A percentile compares a stretch with the other conserved stretches of the same genome.
phyloP scores from a whole-genome alignment of 306 rosid genomes.

The Vachellia collinsii region DNA sequence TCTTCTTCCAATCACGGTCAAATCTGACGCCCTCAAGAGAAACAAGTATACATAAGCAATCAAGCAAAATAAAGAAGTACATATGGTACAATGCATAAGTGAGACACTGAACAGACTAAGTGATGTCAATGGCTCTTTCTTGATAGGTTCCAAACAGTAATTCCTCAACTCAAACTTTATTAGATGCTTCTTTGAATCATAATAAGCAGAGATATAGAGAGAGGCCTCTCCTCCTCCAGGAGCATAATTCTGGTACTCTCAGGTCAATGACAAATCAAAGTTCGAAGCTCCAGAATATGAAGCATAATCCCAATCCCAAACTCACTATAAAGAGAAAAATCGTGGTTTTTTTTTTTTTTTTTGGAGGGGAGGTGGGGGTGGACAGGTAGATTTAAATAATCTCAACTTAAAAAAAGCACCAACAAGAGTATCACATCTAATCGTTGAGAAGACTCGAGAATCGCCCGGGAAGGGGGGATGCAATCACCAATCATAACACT shows the following conservation, averaged over 20 bases:
- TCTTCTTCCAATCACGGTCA: constrained; percentile 83
- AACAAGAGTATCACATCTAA: not conserved
- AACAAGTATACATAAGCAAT: not conserved
- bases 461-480: not conserved
- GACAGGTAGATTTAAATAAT: not conserved
- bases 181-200: not conserved
- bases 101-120: not conserved
- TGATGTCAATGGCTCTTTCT: not conserved
- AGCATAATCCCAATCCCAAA: not conserved
- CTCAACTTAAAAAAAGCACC: not conserved
- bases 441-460: not conserved
- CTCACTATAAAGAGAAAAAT: not conserved
- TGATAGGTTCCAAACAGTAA: not conserved
- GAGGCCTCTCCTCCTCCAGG: not conserved
- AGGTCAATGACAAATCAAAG: not conserved
- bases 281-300: not conserved
- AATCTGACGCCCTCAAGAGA: constrained; percentile 42
- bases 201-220: not conserved
- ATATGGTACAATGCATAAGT: not conserved
- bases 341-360: too few relatives aligned
- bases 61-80: not conserved
- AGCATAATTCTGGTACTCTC: not conserved
- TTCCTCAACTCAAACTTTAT: not conserved
- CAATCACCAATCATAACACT: not conserved
- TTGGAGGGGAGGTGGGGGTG: too few relatives aligned